Conservation (phyloP, 164 flowering plant genomes). For the Umbilicus rupestris region DNA sequence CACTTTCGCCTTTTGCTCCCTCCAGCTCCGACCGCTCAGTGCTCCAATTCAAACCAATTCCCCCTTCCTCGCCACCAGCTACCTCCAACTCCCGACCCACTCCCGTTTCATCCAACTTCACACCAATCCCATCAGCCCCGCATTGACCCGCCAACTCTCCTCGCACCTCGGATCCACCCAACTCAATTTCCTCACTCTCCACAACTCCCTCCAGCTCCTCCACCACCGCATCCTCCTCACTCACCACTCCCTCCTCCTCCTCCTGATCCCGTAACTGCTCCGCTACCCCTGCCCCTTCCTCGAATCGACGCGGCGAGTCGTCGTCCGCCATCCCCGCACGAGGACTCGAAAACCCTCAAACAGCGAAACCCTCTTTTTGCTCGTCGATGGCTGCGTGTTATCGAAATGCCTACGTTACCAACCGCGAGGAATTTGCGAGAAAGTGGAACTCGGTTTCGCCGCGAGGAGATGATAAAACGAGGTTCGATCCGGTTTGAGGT, state of each 20-base stretch:
- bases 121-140: background rate
- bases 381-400: too few species aligned
- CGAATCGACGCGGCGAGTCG: background rate
- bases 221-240: background rate
- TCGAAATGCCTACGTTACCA: background rate
- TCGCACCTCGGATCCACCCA: background rate
- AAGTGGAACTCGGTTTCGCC: too few species aligned
- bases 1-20: background rate
- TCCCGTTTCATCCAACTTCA: background rate
- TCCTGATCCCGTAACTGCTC: background rate
- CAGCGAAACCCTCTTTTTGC: background rate
- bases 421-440: background rate
- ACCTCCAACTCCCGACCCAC: too few species aligned
- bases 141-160: background rate
- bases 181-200: background rate
- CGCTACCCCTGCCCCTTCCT: background rate
- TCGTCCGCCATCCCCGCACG: conserved; percentile 1
- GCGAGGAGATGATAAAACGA: background rate
- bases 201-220: conserved; percentile 6
- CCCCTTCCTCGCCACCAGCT: too few species aligned
- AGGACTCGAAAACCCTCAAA: background rate
- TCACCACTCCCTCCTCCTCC: background rate
- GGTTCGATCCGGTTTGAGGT: background rate
- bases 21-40: too few species aligned
- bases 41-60: too few species aligned